Percentiles rank a stretch among this genome's conserved stretches.
Conservation (phyloP, 129 eudicot genomes). For the Flaveria ramosissima region DNA sequence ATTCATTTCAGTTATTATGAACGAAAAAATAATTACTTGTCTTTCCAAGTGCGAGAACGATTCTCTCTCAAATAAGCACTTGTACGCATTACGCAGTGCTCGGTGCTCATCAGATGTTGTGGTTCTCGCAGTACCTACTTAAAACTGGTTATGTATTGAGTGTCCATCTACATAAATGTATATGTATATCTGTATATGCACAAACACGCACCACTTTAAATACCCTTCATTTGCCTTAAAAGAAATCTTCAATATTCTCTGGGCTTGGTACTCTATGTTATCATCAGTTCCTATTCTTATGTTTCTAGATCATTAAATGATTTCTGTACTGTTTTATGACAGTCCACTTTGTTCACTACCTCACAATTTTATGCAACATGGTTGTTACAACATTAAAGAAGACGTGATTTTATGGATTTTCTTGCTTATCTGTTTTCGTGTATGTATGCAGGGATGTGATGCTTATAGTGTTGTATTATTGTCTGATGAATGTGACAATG, state of each 20-base stretch:
- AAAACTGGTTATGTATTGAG: neutral
- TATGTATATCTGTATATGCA: neutral
- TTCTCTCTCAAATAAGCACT: too few species aligned
- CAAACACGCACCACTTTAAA: neutral
- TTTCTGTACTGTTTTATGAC: slow-evolving; percentile 27
- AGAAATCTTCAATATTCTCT: neutral
- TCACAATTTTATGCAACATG: neutral
- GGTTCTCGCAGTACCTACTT: neutral
- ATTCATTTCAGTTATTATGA: neutral
- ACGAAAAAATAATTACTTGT: neutral
- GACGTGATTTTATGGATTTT: neutral
- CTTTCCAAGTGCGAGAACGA: neutral
- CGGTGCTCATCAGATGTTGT: too few species aligned
- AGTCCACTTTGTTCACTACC: neutral
- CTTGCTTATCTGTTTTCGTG: neutral
- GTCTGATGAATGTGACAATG: slow-evolving; percentile 55
- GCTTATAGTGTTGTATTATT: slow-evolving; percentile 48
- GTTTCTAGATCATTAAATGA: slow-evolving; percentile 26
- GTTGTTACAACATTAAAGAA: slow-evolving; percentile 4
- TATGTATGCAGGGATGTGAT: slow-evolving; percentile 55
- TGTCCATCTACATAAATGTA: slow-evolving; percentile 12
- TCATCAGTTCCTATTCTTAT: slow-evolving; percentile 22
- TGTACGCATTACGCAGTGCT: too few species aligned
- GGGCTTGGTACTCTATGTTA: slow-evolving; percentile 11
- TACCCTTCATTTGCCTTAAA: slow-evolving; percentile 5